Conservation (phyloP, 2,329 filamentous ascomycete genomes). For the Moelleriella libera region DNA sequence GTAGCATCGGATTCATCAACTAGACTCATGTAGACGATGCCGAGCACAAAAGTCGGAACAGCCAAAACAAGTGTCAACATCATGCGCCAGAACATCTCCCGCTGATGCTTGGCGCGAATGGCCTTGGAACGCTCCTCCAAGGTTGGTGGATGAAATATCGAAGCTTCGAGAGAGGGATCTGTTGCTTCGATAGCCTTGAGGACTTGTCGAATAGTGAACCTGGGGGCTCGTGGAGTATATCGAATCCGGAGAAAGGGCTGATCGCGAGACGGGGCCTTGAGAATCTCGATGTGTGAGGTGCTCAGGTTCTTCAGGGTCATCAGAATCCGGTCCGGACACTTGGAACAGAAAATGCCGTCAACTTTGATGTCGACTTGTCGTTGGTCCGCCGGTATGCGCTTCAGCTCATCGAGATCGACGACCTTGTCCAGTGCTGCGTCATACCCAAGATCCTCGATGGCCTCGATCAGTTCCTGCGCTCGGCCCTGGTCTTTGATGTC, state of each 20-base stretch:
- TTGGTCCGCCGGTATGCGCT: slow-evolving; percentile 18
- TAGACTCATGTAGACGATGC: slow-evolving; percentile 83
- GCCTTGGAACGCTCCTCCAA: slow-evolving; percentile 67
- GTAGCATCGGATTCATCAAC: slow-evolving; percentile 42
- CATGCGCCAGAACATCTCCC: slow-evolving; percentile 54
- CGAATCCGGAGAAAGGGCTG: slow-evolving; percentile 55
- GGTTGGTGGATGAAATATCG: slow-evolving; percentile 66
- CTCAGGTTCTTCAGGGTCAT: slow-evolving; percentile 39
- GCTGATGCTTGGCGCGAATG: slow-evolving; percentile 58
- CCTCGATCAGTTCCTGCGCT: slow-evolving; percentile 22
- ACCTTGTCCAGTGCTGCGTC: slow-evolving; percentile 45
- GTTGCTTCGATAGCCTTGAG: slow-evolving; percentile 50
- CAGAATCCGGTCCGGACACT: slow-evolving; percentile 49
- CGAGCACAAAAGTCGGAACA: slow-evolving; percentile 75
- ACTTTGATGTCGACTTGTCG: slow-evolving; percentile 52
- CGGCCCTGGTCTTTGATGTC: slow-evolving; percentile 29
- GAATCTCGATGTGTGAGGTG: slow-evolving; percentile 32
- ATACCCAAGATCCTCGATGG: slow-evolving; percentile 51
- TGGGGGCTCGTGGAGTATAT: slow-evolving; percentile 55
- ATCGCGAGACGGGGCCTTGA: slow-evolving; percentile 39
- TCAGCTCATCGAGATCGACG: slow-evolving; percentile 24
- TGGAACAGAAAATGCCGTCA: slow-evolving; percentile 61
- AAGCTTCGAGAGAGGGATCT: slow-evolving; percentile 51
- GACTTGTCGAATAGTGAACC: slow-evolving; percentile 64
- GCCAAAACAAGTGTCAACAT: slow-evolving; percentile 53